phyloP scores from a whole-genome alignment of 2,329 filamentous ascomycete genomes.

The Verticillium isaacii region DNA sequence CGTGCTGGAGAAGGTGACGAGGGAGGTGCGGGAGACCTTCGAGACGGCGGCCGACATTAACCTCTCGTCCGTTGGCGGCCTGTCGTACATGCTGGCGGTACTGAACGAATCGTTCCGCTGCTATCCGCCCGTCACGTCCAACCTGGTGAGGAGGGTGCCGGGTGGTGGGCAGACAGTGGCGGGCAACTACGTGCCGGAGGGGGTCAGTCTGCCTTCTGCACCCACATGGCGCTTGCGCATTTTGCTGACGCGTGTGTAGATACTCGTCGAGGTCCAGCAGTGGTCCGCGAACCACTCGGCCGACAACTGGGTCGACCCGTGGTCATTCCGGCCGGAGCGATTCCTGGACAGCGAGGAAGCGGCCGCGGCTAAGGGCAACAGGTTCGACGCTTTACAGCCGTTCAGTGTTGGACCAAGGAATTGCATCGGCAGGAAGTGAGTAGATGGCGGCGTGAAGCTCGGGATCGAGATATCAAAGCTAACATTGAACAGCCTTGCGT shows the following conservation, averaged over 20 bases:
- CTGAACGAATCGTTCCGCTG: constrained; percentile 36
- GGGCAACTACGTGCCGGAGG: constrained; percentile 23
- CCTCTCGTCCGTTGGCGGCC: constrained; percentile 19
- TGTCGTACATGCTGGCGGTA: constrained; percentile 34
- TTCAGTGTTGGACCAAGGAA: constrained; percentile 44
- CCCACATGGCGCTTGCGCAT: background rate
- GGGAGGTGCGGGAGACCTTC: constrained; percentile 35
- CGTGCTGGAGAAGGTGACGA: constrained; percentile 20
- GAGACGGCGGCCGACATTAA: constrained; percentile 29
- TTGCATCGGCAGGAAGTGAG: constrained; percentile 46
- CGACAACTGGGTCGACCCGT: constrained; percentile 36
- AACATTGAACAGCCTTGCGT: constrained; percentile 28
- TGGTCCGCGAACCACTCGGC: constrained; percentile 9
- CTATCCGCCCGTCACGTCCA: constrained; percentile 22
- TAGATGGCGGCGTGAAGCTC: constrained; percentile 5
- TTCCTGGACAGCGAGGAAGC: constrained; percentile 21
- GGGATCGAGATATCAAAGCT: background rate
- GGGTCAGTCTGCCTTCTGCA: constrained; percentile 20
- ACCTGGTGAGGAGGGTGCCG: constrained; percentile 20
- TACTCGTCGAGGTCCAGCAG: constrained; percentile 6
- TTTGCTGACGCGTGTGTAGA: background rate
- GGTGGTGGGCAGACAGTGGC: constrained; percentile 24
- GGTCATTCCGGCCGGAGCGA: constrained; percentile 41
- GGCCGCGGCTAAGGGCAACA: constrained; percentile 24
- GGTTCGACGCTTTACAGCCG: constrained; percentile 37